These are phyloP conservation scores for Cyberlindnera xylosilytica DNA, from an alignment of 805 yeast species.

Conservation along the genomic window DNA sequence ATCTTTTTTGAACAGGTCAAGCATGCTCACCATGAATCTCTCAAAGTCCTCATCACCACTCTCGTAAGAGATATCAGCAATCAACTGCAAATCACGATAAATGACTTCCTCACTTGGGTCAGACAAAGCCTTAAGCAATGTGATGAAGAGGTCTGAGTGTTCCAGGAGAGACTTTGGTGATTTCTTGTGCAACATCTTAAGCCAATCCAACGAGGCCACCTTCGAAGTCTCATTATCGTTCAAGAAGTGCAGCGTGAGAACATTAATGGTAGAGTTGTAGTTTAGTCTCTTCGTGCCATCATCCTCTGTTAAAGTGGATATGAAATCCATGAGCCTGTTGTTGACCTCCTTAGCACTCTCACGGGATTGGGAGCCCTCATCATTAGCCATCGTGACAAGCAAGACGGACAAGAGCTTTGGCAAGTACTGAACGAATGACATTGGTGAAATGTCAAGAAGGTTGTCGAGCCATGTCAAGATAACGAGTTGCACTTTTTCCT, in stretches of 20 bases:
- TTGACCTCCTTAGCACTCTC: conserved; percentile 57
- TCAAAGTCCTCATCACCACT: conserved; percentile 74
- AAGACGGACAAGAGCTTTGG: conserved; percentile 73
- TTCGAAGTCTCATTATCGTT: conserved; percentile 79
- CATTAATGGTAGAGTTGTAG: conserved; percentile 61
- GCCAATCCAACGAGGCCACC: conserved; percentile 86
- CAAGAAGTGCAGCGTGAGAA: conserved; percentile 67
- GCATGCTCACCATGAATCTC: conserved; percentile 67
- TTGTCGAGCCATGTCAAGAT: conserved; percentile 81
- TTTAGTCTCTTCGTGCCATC: conserved; percentile 37
- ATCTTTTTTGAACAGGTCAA: conserved; percentile 69
- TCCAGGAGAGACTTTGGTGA: conserved; percentile 56
- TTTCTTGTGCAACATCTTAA: conserved; percentile 72
- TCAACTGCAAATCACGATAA: conserved; percentile 63
- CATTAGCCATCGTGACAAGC: conserved; percentile 54
- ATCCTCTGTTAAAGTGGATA: conserved; percentile 25
- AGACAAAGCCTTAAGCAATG: conserved; percentile 67
- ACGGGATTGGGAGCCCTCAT: conserved; percentile 41
- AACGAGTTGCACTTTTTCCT: conserved; percentile 72
- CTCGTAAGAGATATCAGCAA: conserved; percentile 69
- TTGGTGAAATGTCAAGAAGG: conserved; percentile 69
- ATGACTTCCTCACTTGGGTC: conserved; percentile 77
- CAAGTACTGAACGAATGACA: conserved; percentile 66
- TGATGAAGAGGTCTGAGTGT: conserved; percentile 65
- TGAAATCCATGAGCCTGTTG: conserved; percentile 50